Evolutionary conservation across 106 monocot genomes (phyloP).

Genomic region (Dioscorea dumetorum): DNA sequence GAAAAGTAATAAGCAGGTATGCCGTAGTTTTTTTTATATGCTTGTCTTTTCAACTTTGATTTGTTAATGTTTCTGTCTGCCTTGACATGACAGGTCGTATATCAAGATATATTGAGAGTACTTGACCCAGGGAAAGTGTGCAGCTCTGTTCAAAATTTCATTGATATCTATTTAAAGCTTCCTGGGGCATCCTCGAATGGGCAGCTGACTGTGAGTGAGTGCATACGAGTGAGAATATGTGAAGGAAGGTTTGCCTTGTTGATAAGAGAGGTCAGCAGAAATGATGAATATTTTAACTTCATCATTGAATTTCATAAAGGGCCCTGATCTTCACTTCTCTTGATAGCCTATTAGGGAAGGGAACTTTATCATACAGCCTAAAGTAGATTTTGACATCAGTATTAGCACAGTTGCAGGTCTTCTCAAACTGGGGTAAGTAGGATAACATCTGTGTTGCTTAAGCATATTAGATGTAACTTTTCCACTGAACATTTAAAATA

Average conservation of each 20-base stretch:
- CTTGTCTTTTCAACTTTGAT: neutral
- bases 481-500: no score
- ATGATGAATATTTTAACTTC: neutral
- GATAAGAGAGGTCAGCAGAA: slow-evolving; percentile 70
- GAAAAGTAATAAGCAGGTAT: slow-evolving; percentile 92
- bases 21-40: neutral
- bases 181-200: slow-evolving; percentile 79
- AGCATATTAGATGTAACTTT: neutral
- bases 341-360: slow-evolving; percentile 88
- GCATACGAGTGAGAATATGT: slow-evolving; percentile 96
- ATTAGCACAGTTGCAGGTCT: slow-evolving; percentile 95
- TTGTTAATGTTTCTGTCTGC: slow-evolving; percentile 1
- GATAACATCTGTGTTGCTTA: neutral
- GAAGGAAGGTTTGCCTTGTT: slow-evolving; percentile 97
- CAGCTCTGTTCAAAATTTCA: slow-evolving; percentile 94
- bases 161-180: slow-evolving; percentile 85
- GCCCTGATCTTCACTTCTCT: slow-evolving; percentile 5
- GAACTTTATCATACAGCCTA: slow-evolving; percentile 94
- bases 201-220: slow-evolving; percentile 73
- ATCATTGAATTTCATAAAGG: slow-evolving; percentile 5
- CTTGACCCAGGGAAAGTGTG: slow-evolving; percentile 83
- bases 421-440: slow-evolving; percentile 80
- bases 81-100: slow-evolving; percentile 50
- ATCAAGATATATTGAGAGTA: slow-evolving; percentile 87
- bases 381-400: slow-evolving; percentile 99